Evolutionary conservation across 2,329 filamentous ascomycete genomes (phyloP).

Genomic region (Phoma sp.): DNA sequence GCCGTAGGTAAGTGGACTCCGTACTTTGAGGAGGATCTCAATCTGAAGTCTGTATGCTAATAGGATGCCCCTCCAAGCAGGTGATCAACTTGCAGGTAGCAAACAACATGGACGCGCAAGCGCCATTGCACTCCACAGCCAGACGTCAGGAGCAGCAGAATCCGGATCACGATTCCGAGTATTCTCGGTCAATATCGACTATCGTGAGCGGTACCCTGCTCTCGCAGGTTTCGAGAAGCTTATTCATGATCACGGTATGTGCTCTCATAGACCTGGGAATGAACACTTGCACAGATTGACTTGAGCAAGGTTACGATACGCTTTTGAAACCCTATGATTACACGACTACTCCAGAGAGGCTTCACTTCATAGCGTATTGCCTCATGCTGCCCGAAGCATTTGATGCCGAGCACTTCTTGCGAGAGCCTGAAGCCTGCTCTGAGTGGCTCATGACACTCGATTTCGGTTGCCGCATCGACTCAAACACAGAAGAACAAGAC

Average conservation of each 20-base stretch:
- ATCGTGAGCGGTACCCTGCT: neutral
- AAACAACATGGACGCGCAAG: neutral
- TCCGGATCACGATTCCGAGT: neutral
- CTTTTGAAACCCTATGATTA: neutral
- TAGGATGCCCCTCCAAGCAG: neutral
- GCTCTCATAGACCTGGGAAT: neutral
- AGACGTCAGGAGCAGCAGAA: neutral
- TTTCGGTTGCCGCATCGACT: neutral
- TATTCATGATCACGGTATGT: neutral
- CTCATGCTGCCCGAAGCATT: neutral
- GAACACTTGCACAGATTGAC: neutral
- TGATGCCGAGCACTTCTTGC: neutral
- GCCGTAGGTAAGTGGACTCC: neutral
- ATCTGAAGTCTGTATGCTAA: neutral
- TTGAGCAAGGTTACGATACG: neutral
- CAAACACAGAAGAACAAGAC: neutral
- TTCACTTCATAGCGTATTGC: neutral
- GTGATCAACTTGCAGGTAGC: neutral
- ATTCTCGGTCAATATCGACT: neutral
- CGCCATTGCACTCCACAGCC: neutral
- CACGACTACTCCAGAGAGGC: neutral
- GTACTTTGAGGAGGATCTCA: neutral
- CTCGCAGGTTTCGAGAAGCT: neutral
- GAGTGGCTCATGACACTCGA: neutral
- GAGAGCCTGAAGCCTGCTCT: neutral